phyloP scores from a whole-genome alignment of 1,284 basidiomycete species.

The Cutaneotrichosporon cavernicola region DNA sequence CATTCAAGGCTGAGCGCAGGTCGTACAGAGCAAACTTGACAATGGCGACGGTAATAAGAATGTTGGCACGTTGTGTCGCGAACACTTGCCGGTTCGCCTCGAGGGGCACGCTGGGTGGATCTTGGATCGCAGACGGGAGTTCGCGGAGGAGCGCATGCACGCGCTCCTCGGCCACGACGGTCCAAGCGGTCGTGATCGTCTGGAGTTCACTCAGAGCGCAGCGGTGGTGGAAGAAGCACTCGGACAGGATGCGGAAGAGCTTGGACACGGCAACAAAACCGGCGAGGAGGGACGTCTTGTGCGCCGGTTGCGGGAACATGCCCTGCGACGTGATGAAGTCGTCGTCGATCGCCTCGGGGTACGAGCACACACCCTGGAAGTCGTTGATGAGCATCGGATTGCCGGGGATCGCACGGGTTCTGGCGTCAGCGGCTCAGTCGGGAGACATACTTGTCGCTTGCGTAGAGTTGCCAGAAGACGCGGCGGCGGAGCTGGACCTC shows the following conservation, averaged over 20 bases:
- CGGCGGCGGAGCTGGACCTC: constrained; percentile 48
- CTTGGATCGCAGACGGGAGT: constrained; percentile 40
- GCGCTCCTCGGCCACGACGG: constrained; percentile 39
- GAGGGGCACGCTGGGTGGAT: constrained; percentile 27
- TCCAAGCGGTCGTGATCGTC: constrained; percentile 29
- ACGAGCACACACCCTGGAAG: constrained; percentile 49
- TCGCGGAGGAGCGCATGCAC: constrained; percentile 41
- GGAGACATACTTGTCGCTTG: constrained; percentile 62
- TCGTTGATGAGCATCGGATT: constrained; percentile 52
- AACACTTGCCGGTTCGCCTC: constrained; percentile 40
- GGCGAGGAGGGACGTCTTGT: constrained; percentile 43
- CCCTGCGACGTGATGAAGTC: constrained; percentile 53
- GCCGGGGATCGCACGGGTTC: constrained; percentile 49
- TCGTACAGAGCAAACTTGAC: constrained; percentile 52
- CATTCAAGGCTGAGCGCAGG: constrained; percentile 39
- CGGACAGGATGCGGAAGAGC: constrained; percentile 48
- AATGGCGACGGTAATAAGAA: constrained; percentile 50
- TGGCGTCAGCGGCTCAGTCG: constrained; percentile 21
- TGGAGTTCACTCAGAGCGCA: constrained; percentile 34
- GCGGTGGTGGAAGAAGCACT: constrained; percentile 51
- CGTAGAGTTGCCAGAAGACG: constrained; percentile 71
- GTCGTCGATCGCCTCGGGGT: constrained; percentile 50
- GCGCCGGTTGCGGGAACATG: constrained; percentile 48
- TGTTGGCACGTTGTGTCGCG: constrained; percentile 49
- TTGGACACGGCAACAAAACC: constrained; percentile 49